Evolutionary conservation across 495 filamentous ascomycete species (phyloP).

Genomic region (Xylaria cubensis): DNA sequence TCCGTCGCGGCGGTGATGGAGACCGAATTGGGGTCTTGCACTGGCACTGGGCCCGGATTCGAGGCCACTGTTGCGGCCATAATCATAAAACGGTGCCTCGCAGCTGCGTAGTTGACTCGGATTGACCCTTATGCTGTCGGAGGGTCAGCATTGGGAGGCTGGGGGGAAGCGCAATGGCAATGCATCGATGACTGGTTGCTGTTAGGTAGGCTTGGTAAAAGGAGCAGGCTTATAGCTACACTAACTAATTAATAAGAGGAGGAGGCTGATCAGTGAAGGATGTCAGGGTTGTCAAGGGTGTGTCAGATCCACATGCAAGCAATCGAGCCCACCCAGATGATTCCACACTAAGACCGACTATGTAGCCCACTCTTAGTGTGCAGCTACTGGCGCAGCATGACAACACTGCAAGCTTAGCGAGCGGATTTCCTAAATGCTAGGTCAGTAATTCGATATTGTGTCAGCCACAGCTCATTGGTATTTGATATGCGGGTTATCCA

Average conservation of each 20-base stretch:
- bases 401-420: neutral
- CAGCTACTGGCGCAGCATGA: constrained; percentile 5
- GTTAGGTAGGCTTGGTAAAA: constrained; percentile 20
- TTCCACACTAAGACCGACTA: neutral
- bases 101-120: constrained; percentile 16
- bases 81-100: constrained; percentile 17
- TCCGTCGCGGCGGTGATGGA: constrained; percentile 15
- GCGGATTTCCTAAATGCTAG: neutral
- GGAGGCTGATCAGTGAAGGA: constrained; percentile 11
- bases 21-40: constrained; percentile 33
- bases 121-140: constrained; percentile 17
- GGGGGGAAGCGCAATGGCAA: constrained; percentile 20
- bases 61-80: constrained; percentile 42
- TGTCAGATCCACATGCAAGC: constrained; percentile 26
- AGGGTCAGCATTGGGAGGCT: constrained; percentile 24
- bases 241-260: constrained; percentile 23
- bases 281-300: constrained; percentile 14
- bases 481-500: neutral
- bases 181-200: constrained; percentile 19
- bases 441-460: neutral
- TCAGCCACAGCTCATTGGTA: neutral
- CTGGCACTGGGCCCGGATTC: constrained; percentile 34
- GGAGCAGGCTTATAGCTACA: constrained; percentile 15
- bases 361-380: neutral
- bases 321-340: constrained; percentile 16